These are phyloP conservation scores for Haberlea rhodopensis DNA, from an alignment of 257 asterid genomes.

Conservation along the genomic window DNA sequence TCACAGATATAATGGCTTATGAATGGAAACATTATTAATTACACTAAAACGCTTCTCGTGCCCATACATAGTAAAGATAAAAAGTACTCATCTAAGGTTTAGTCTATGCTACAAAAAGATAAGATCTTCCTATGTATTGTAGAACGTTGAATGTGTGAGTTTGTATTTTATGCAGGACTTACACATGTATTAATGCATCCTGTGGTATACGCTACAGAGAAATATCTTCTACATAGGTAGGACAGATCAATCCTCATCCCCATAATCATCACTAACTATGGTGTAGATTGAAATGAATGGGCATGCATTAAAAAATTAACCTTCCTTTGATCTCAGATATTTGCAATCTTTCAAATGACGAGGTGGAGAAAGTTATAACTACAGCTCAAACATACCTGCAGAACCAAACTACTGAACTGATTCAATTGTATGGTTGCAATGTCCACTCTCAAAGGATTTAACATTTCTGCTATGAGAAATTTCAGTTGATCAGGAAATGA, in stretches of 20 bases:
- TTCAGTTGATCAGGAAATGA: conserved; percentile 66
- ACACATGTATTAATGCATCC: not conserved
- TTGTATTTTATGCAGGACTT: not conserved
- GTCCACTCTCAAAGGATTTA: conserved; percentile 53
- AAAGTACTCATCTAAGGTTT: not conserved
- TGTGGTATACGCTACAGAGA: not conserved
- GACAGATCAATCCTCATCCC: not conserved
- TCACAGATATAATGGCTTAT: conserved; percentile 1
- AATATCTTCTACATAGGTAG: not conserved
- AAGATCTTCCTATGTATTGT: not conserved
- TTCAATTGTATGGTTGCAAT: conserved; percentile 51
- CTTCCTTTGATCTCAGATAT: too few relatives aligned
- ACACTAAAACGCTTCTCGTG: not conserved
- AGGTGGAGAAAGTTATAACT: conserved; percentile 6
- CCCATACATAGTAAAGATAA: not conserved
- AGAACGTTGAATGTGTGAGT: not conserved
- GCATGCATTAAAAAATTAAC: not conserved
- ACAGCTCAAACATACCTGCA: conserved; percentile 60
- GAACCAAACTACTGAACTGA: conserved; percentile 85
- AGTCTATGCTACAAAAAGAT: not conserved
- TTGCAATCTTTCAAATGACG: not conserved
- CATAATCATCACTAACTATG: not conserved
- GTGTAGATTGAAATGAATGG: not conserved
- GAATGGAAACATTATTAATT: not conserved
- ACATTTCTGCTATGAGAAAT: conserved; percentile 59